Percentiles rank a stretch among this genome's conserved stretches.
Evolutionary conservation across 2,329 filamentous ascomycete species (phyloP).

Genomic region (Bipolaris gigantea): DNA sequence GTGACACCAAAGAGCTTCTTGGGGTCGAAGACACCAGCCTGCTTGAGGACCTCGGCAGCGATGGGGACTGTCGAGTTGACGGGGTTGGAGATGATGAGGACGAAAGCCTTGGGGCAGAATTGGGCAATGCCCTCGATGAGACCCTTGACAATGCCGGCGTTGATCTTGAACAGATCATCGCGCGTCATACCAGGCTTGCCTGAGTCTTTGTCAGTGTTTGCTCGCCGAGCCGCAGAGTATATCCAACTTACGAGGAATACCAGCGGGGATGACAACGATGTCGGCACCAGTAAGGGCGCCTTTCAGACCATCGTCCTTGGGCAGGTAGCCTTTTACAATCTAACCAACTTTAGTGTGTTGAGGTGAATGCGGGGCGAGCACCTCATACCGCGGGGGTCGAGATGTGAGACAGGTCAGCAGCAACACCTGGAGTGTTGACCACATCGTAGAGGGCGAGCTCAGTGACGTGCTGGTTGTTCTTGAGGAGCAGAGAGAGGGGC

Average conservation of each 20-base stretch:
- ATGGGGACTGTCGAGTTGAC: conserved; percentile 99
- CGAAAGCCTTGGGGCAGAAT: conserved; percentile 86
- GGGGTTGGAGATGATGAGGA: conserved; percentile 98
- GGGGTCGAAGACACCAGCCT: conserved; percentile 88
- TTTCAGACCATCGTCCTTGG: conserved; percentile 81
- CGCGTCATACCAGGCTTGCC: conserved; percentile 99
- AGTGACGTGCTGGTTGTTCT: conserved; percentile 82
- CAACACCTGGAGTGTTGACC: conserved; percentile 96
- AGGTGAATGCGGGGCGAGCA: conserved; percentile 10
- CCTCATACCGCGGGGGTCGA: conserved; percentile 76
- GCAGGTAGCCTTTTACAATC: conserved; percentile 88
- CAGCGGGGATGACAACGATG: conserved; percentile 95
- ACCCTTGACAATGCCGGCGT: conserved; percentile 95
- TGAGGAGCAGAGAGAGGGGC: conserved; percentile 95
- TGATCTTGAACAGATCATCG: conserved; percentile 99
- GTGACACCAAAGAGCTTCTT: conserved; percentile 98
- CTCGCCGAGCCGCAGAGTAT: not conserved
- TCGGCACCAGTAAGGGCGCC: conserved; percentile 88
- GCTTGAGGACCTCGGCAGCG: conserved; percentile 94
- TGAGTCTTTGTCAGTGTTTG: conserved; percentile 47
- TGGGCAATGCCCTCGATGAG: conserved; percentile 87
- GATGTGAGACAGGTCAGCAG: conserved; percentile 96
- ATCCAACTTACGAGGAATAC: conserved; percentile 77
- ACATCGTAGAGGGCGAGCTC: conserved; percentile 99
- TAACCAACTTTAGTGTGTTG: conserved; percentile 24